These are phyloP conservation scores for Coemansia sp. DNA, from an alignment of 192 early-diverging fungal species.

Conservation along the genomic window DNA sequence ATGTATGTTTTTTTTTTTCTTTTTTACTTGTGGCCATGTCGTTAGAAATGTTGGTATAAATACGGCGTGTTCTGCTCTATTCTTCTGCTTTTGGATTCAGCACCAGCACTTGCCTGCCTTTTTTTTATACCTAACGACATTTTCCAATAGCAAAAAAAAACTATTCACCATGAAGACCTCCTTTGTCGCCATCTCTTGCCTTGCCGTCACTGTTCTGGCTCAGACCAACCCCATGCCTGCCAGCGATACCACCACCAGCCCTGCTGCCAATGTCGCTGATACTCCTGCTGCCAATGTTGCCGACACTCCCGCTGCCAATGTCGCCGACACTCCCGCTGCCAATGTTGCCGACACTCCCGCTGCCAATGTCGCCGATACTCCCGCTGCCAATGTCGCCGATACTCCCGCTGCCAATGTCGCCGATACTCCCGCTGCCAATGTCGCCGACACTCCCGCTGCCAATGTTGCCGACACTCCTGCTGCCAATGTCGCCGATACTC, in stretches of 20 bases:
- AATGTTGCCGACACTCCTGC: no score
- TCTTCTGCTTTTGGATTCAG: not conserved
- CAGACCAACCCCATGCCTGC: slow-evolving; percentile 10
- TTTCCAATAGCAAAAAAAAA: not conserved
- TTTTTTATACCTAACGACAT: not conserved
- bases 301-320: not conserved
- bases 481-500: no score
- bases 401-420: no score
- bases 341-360: no score
- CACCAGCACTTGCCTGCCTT: not conserved
- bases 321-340: not conserved
- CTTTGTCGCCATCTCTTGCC: slow-evolving; percentile 10
- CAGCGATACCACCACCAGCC: not conserved
- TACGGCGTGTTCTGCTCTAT: not conserved
- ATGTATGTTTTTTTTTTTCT: no score
- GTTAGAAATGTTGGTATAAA: not conserved
- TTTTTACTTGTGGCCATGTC: no score
- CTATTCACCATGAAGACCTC: slow-evolving; percentile 18
- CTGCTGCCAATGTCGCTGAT: no score
- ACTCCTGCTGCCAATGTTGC: no score
- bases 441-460: no score
- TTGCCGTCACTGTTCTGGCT: slow-evolving; percentile 18
- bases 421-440: no score
- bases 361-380: no score
- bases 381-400: no score